Percentiles rank a stretch among this genome's conserved stretches.
Conservation (phyloP, 345 rosid genomes). For the Salix caprea region DNA sequence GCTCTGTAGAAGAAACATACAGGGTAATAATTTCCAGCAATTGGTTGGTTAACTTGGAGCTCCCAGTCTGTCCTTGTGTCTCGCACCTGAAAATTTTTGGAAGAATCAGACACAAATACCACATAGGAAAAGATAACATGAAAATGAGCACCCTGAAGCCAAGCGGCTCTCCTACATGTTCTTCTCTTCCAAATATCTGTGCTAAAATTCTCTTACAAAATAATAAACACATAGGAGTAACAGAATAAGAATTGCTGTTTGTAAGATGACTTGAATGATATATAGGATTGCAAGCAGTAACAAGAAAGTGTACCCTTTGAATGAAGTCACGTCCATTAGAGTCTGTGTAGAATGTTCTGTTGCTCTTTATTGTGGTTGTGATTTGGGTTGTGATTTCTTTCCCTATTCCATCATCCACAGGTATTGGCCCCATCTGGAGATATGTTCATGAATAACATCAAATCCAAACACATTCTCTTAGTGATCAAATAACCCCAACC, state of each 20-base stretch:
- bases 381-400: slow-evolving; percentile 74
- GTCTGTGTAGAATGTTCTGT: slow-evolving; percentile 78
- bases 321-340: slow-evolving; percentile 95
- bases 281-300: too few relatives aligned
- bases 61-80: slow-evolving; percentile 88
- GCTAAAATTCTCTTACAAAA: not conserved
- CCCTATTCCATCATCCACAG: slow-evolving; percentile 77
- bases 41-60: slow-evolving; percentile 73
- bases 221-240: not conserved
- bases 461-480: slow-evolving; percentile 8
- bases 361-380: slow-evolving; percentile 71
- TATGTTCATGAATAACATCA: slow-evolving; percentile 15
- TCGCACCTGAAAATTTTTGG: slow-evolving; percentile 51
- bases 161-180: not conserved
- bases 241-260: not conserved
- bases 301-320: slow-evolving; percentile 53
- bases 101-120: slow-evolving; percentile 13
- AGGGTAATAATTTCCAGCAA: slow-evolving; percentile 93
- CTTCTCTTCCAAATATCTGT: not conserved
- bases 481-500: not conserved
- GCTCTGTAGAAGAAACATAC: slow-evolving; percentile 36
- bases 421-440: slow-evolving; percentile 86
- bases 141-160: not conserved
- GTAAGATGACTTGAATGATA: too few relatives aligned
- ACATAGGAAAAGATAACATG: not conserved